Evolutionary conservation across 2,329 filamentous ascomycete genomes (phyloP), one percentile per base, ranked within the genome.

Genomic region (Trichoderma polysporum): DNA sequence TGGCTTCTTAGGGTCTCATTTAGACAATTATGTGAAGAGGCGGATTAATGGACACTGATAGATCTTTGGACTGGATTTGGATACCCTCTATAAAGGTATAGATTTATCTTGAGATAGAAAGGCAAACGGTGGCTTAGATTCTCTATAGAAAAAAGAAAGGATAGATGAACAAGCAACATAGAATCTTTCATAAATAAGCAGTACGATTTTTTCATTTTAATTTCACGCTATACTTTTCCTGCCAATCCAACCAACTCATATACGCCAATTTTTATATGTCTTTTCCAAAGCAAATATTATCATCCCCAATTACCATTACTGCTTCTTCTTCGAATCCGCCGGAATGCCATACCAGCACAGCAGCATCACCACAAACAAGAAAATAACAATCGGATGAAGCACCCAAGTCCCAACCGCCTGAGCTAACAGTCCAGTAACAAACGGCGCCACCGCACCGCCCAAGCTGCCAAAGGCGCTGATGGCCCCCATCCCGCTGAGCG

Each of bases 391-490:
- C 0, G 90, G 89, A 78, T 84, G 86, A 73, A 90, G 78, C 37
- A 89, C 88, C 78, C 83, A 91, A 0, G 89, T 88, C 0, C 88
- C 88, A 0, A 80, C 82, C 0, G 81, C 84, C 76, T 90, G 85
- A 1, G 88, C 88, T 39, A 90, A 73, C 33, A 91, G 73, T 63
- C 89, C 89, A 0, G 87, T 90, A 3, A 87, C 81, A 70, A 91
- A 91, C 0, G 89, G 89, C 9, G 87, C 87, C 1, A 90, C 80
- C 0, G 89, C 89, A 27, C 88, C 90, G 0, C 91, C 91, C 2
- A 87, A 86, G 71, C 86, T 90, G 0, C 89, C 90, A 71, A 90
- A 90, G 4, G 88, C 88, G 25, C 85, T 87, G 68, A 92, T 91
- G 65, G 91, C 86, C 2, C 89, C 85, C 70, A 92, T 83, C 1